A percentile compares a stretch with the other conserved stretches of the same genome.
These are phyloP conservation scores for Fistulinella prunicolor DNA, from an alignment of 768 basidiomycete genomes.

Conservation along the genomic window DNA sequence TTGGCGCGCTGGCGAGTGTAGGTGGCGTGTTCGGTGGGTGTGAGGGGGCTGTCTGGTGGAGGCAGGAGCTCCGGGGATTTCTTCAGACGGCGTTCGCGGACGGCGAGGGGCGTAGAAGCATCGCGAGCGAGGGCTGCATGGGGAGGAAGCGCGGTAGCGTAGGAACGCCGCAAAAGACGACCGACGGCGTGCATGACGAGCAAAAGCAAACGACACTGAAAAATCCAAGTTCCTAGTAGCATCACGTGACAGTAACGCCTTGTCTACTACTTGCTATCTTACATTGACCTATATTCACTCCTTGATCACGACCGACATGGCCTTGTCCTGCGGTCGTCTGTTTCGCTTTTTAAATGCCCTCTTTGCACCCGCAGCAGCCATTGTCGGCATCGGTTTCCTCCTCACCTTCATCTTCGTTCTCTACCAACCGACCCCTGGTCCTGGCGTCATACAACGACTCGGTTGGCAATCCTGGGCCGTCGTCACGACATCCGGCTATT, in stretches of 20 bases:
- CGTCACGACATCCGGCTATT: constrained; percentile 36
- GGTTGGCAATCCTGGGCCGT: constrained; percentile 91
- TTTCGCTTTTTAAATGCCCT: constrained; percentile 53
- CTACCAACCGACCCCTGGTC: constrained; percentile 74
- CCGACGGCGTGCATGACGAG: constrained; percentile 29
- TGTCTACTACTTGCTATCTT: not conserved
- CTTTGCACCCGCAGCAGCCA: constrained; percentile 55
- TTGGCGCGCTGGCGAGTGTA: constrained; percentile 57
- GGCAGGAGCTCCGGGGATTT: constrained; percentile 42
- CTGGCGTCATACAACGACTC: constrained; percentile 65
- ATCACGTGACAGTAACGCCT: not conserved
- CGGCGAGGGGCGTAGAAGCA: constrained; percentile 69
- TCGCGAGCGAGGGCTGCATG: constrained; percentile 52
- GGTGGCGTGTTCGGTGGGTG: constrained; percentile 60
- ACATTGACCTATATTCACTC: constrained; percentile 8
- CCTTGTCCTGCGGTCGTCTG: constrained; percentile 38
- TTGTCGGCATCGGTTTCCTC: constrained; percentile 66
- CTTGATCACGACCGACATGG: constrained; percentile 34
- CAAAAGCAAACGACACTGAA: not conserved
- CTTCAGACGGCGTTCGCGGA: constrained; percentile 60
- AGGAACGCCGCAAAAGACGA: constrained; percentile 38
- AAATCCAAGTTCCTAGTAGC: not conserved
- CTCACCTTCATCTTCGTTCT: constrained; percentile 79
- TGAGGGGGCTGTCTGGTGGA: constrained; percentile 50
- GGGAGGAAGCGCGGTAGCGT: constrained; percentile 47